These are phyloP conservation scores for Ustilago vetiveriae DNA, from an alignment of 1,284 basidiomycete genomes.

Conservation along the genomic window DNA sequence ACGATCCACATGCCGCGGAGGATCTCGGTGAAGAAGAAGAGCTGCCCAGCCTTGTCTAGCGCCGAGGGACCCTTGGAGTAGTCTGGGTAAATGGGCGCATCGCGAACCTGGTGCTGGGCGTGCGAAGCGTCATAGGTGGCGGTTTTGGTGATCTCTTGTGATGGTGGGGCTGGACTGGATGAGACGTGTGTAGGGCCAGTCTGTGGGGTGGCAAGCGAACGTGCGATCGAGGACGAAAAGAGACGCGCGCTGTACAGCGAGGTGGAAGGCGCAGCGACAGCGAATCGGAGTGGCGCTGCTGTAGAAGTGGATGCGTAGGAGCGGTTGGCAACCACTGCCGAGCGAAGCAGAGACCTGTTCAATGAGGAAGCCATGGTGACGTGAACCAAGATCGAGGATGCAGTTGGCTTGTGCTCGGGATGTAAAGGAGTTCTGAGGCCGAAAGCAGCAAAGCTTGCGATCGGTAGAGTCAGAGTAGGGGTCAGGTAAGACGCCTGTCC, in stretches of 20 bases:
- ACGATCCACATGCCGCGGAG: conserved; percentile 99
- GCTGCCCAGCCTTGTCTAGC: conserved; percentile 87
- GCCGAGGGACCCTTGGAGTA: conserved; percentile 74
- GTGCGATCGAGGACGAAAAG: conserved; percentile 42
- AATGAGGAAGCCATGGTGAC: conserved; percentile 36
- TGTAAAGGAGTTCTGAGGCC: no score
- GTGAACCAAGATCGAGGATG: not conserved
- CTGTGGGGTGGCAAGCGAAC: conserved; percentile 44
- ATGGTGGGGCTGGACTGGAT: conserved; percentile 12
- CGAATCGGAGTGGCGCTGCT: conserved; percentile 32
- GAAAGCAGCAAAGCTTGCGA: no score
- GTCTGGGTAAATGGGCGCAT: conserved; percentile 59
- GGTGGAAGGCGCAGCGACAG: conserved; percentile 29
- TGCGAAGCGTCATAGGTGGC: conserved; percentile 36
- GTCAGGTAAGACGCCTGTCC: no score
- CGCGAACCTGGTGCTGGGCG: conserved; percentile 23
- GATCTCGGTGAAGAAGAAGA: conserved; percentile 99
- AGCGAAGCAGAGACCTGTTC: conserved; percentile 48
- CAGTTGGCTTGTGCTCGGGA: no score
- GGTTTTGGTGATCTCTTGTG: conserved; percentile 36
- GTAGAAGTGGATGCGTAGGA: conserved; percentile 38
- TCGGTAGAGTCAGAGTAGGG: no score
- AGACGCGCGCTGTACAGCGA: conserved; percentile 36
- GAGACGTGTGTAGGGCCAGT: conserved; percentile 41
- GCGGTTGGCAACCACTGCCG: conserved; percentile 41